Base-by-base conservation (phyloP, 176 grass and related monocot genomes). In the Dendrocalamus sinicus region DNA sequence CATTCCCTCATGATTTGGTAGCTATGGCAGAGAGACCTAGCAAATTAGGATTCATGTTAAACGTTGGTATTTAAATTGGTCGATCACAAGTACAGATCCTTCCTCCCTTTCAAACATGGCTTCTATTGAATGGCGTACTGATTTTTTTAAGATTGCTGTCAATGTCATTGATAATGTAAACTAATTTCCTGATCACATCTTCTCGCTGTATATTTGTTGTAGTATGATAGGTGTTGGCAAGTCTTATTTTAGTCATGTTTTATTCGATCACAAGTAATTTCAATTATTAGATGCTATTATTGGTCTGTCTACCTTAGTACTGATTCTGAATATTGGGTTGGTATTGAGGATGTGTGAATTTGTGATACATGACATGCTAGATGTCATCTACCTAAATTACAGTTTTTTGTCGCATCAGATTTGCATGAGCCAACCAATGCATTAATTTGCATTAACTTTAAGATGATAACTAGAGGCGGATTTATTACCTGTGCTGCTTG, bases 21-120 rank as follows among this genome's bases (percentile, higher is more conserved):
- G 20, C 11, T 47, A 6, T 63, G 10, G 4, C 1, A 58, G 40
- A n/a, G 10, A 24, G 32, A n/a, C 19, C 5, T 76, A 37, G 52
- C 47, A 60, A 76, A 71, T 83, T 52, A 17, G 44, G 30, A 62
- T 59, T 12, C 30, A 43, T 88, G 16, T 41, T 75, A 75, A 35
- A 57, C 80, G 73, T 51, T 43, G 30, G 8, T 52, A 2, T 70
- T 48, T 13, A 67, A 48, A 46, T 71, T 71, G 73, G 32, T 50
- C 28, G 43, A 67, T 76, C 28, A 66, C 28, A 52, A 52, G 8
- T 59, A 59, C 22, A 1, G 3, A 59, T 23, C 3, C 55, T 51
- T 17, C 26, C 3, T 77, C 46, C n/a, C 50, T 12, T 85, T 61
- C 19, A 70, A 30, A 23, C 40, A 10, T 74, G 70, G 9, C 15